Conservation (phyloP, 163 green algal genomes). For the Chlamydomonas reinhardtii region DNA sequence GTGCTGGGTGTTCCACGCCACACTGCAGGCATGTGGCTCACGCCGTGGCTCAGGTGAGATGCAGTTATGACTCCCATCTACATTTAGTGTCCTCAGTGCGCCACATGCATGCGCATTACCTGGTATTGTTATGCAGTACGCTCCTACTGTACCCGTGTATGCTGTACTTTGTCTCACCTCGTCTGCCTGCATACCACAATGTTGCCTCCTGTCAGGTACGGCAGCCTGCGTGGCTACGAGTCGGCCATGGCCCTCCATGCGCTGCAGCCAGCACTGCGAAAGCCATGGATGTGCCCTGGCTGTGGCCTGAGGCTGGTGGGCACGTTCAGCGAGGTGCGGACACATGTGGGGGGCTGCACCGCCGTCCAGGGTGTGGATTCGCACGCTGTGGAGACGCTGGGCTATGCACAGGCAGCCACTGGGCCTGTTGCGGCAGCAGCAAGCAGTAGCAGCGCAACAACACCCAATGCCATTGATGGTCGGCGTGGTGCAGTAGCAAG, state of each 20-base stretch:
- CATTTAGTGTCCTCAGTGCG: neutral
- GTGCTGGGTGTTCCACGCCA: conserved; percentile 37
- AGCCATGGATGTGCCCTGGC: conserved; percentile 53
- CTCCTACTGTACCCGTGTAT: too few relatives aligned
- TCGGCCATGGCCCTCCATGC: conserved; percentile 48
- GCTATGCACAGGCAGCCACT: conserved; percentile 12
- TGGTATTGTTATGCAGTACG: too few relatives aligned
- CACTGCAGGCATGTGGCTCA: conserved; percentile 43
- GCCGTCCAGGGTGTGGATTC: conserved; percentile 1
- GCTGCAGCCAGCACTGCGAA: conserved; percentile 45
- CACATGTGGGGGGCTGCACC: conserved; percentile 1
- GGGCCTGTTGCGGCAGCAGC: neutral
- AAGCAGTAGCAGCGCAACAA: neutral
- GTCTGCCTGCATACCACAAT: too few relatives aligned
- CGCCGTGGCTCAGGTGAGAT: conserved; percentile 49
- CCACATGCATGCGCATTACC: too few relatives aligned
- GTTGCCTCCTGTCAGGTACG: conserved; percentile 3
- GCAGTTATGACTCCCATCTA: neutral
- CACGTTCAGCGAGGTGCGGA: neutral
- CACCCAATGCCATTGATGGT: neutral
- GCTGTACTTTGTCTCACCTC: too few relatives aligned
- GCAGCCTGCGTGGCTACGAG: conserved; percentile 44
- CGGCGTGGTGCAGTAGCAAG: neutral
- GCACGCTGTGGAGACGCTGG: conserved; percentile 31
- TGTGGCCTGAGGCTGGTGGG: conserved; percentile 22